These are phyloP conservation scores for Setaria italica DNA, from an alignment of 202 grass and related monocot species.

Conservation along the genomic window DNA sequence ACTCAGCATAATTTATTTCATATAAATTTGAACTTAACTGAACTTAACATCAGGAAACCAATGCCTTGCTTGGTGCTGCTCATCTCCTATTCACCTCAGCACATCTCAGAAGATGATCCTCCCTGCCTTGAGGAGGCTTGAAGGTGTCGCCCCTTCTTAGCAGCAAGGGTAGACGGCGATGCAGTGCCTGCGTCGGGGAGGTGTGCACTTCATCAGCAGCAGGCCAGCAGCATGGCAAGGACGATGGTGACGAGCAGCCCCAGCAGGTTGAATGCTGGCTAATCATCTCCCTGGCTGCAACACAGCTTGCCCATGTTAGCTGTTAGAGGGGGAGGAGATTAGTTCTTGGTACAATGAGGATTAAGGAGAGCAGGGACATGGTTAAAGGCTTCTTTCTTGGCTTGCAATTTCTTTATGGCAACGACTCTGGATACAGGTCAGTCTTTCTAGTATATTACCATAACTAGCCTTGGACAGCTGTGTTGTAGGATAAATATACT, in stretches of 20 bases:
- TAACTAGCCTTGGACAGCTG: background rate
- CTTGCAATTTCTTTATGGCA: background rate
- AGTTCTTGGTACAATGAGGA: constrained; percentile 7
- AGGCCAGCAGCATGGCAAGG: constrained; percentile 54
- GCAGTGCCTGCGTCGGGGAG: constrained; percentile 53
- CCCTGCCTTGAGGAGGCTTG: background rate
- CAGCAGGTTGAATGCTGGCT: constrained; percentile 56
- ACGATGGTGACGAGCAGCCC: constrained; percentile 58
- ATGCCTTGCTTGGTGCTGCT: constrained; percentile 27
- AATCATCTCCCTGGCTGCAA: constrained; percentile 49
- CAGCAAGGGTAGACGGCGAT: constrained; percentile 55
- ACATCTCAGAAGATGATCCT: constrained; percentile 20
- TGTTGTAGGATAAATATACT: constrained; percentile 19
- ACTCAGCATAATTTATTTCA: constrained; percentile 46
- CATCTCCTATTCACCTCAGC: background rate
- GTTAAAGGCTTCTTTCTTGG: constrained; percentile 12
- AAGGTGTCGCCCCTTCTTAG: constrained; percentile 33
- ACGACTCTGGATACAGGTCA: constrained; percentile 9
- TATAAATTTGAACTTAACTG: background rate
- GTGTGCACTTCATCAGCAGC: constrained; percentile 65
- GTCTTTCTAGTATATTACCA: constrained; percentile 7
- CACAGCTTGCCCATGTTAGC: constrained; percentile 80
- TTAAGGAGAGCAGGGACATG: background rate
- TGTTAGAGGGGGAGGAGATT: background rate
- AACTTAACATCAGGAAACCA: constrained; percentile 33